Evolutionary conservation across 2,329 filamentous ascomycete species (phyloP).

Genomic region (Plectosphaerella plurivora): DNA sequence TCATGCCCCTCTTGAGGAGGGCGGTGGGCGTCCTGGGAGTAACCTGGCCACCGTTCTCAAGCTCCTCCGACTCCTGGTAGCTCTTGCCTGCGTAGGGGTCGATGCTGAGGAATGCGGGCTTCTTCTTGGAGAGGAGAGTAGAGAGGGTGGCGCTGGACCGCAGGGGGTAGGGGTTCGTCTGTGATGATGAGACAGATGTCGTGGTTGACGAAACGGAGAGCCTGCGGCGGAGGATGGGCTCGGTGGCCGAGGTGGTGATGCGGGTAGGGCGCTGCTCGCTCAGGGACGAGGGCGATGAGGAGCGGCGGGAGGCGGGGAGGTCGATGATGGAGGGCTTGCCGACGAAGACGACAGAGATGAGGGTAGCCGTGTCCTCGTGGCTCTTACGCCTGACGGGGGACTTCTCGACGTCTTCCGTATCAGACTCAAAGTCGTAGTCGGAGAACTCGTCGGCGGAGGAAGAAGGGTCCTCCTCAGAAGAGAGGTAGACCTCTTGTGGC

Average conservation of each 20-base stretch:
- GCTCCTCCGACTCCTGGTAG: conserved; percentile 19
- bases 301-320: conserved; percentile 32
- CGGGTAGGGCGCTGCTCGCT: conserved; percentile 19
- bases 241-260: conserved; percentile 17
- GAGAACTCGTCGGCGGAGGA: conserved; percentile 58
- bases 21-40: conserved; percentile 39
- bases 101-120: conserved; percentile 46
- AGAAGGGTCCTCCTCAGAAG: conserved; percentile 62
- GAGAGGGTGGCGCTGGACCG: conserved; percentile 39
- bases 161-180: conserved; percentile 26
- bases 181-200: conserved; percentile 19
- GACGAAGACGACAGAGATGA: conserved; percentile 55
- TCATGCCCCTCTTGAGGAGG: conserved; percentile 50
- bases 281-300: conserved; percentile 35
- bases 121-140: conserved; percentile 26
- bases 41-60: conserved; percentile 25
- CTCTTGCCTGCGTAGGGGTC: conserved; percentile 46
- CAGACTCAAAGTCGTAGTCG: conserved; percentile 42
- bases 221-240: conserved; percentile 22
- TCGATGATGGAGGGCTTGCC: conserved; percentile 57
- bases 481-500: conserved; percentile 59
- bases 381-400: conserved; percentile 31
- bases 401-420: conserved; percentile 24
- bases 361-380: conserved; percentile 52
- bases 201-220: conserved; percentile 26